phyloP scores from a whole-genome alignment of 345 rosid species.

The Aurinia saxatilis region DNA sequence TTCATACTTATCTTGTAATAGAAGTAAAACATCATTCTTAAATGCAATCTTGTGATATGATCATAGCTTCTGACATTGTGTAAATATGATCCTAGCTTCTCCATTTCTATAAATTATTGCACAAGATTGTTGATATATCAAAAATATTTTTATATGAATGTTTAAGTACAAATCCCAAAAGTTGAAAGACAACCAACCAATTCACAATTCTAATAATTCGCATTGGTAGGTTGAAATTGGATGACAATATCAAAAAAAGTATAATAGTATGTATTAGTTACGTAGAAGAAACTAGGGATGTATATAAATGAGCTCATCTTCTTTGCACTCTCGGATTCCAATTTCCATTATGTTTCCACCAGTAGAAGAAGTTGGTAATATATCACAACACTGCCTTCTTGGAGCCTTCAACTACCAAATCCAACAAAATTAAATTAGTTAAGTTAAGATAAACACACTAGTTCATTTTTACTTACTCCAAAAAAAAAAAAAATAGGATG shows the following conservation, averaged over 20 bases:
- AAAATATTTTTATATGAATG: neutral
- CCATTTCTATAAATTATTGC: neutral
- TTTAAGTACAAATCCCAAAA: neutral
- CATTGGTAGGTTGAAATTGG: neutral
- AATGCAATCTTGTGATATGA: too few species aligned
- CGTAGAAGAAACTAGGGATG: slow-evolving; percentile 22
- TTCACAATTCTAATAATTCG: neutral
- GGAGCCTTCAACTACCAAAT: slow-evolving; percentile 60
- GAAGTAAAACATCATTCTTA: slow-evolving; percentile 3
- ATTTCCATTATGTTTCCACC: slow-evolving; percentile 47
- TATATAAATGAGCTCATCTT: slow-evolving; percentile 58
- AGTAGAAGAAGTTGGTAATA: slow-evolving; percentile 55
- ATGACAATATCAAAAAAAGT: neutral
- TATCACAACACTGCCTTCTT: slow-evolving; percentile 83
- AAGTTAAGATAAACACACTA: neutral
- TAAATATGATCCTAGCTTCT: neutral
- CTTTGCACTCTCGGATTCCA: slow-evolving; percentile 55
- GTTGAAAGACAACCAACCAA: slow-evolving; percentile 13
- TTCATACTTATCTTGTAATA: slow-evolving; percentile 10
- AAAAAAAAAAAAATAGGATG: neutral
- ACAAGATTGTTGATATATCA: neutral
- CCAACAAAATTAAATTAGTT: neutral
- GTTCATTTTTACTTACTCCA: too few species aligned
- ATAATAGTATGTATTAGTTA: neutral
- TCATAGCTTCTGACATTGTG: neutral